Evolutionary conservation across 2,329 filamentous ascomycete species (phyloP).

Genomic region (Clarireedia sp.): DNA sequence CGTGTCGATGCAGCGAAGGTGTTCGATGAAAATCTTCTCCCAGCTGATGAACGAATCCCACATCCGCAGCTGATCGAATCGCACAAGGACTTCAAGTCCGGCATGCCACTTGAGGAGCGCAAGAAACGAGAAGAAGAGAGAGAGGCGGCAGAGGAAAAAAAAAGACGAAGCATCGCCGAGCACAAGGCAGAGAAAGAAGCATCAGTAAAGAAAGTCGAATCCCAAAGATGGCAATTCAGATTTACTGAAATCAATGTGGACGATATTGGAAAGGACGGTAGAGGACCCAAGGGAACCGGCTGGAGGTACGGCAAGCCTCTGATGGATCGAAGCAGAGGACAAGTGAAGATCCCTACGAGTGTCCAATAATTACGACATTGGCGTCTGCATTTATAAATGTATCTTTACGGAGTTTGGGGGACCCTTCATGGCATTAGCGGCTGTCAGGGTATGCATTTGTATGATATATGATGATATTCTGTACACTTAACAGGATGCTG

Average conservation of each 20-base stretch:
- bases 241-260: conserved; percentile 53
- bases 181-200: conserved; percentile 32
- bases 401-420: conserved; percentile 4
- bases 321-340: conserved; percentile 54
- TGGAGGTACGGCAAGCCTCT: conserved; percentile 57
- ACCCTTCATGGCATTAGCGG: conserved; percentile 6
- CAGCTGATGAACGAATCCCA: conserved; percentile 53
- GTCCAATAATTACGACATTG: conserved; percentile 31
- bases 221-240: conserved; percentile 51
- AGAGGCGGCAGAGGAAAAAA: conserved; percentile 35
- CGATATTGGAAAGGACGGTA: conserved; percentile 46
- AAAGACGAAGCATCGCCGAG: conserved; percentile 33
- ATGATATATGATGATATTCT: not conserved
- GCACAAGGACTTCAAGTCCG: conserved; percentile 40
- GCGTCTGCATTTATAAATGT: not conserved
- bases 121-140: conserved; percentile 25
- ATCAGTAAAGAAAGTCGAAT: conserved; percentile 38
- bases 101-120: conserved; percentile 27
- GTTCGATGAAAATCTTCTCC: conserved; percentile 52
- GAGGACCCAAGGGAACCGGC: conserved; percentile 44
- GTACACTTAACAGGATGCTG: not conserved
- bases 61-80: conserved; percentile 53
- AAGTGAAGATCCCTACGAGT: conserved; percentile 59
- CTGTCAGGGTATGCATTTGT: not conserved
- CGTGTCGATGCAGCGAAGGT: conserved; percentile 58